These are phyloP conservation scores for Rehmannia glutinosa DNA, from an alignment of 257 asterid species.

Conservation along the genomic window DNA sequence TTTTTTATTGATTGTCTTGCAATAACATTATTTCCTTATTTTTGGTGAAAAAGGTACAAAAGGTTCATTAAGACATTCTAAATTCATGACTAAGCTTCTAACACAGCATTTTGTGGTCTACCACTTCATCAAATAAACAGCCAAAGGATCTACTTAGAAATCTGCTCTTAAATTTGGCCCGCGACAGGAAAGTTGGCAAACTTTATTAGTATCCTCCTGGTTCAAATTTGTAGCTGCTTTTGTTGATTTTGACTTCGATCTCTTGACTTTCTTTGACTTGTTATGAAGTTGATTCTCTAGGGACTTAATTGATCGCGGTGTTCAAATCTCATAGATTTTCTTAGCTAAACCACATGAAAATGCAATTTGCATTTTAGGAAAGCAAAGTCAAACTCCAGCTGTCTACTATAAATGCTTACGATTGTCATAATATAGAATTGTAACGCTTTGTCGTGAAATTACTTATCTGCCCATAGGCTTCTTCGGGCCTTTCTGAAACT, in stretches of 20 bases:
- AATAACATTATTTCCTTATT: neutral
- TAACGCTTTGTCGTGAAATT: neutral
- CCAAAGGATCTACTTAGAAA: neutral
- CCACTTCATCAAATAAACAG: neutral
- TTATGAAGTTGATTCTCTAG: neutral
- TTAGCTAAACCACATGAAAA: neutral
- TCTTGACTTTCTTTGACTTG: constrained; percentile 1
- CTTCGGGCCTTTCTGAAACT: constrained; percentile 4
- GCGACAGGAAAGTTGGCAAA: neutral
- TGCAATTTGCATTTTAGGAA: neutral
- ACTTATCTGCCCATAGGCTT: neutral
- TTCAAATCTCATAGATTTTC: neutral
- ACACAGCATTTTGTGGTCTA: neutral
- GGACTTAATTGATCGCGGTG: neutral
- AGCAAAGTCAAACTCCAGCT: constrained; percentile 3
- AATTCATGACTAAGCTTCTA: neutral
- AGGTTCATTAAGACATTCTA: neutral
- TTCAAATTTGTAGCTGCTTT: neutral
- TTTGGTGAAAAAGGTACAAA: neutral
- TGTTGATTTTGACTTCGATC: constrained; percentile 5
- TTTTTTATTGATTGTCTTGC: neutral
- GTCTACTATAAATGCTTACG: neutral
- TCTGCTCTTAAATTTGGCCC: neutral
- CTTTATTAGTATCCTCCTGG: neutral
- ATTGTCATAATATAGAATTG: constrained; percentile 6